phyloP scores from a whole-genome alignment of 176 grass and related monocot genomes.

The Neostapfia colusana region DNA sequence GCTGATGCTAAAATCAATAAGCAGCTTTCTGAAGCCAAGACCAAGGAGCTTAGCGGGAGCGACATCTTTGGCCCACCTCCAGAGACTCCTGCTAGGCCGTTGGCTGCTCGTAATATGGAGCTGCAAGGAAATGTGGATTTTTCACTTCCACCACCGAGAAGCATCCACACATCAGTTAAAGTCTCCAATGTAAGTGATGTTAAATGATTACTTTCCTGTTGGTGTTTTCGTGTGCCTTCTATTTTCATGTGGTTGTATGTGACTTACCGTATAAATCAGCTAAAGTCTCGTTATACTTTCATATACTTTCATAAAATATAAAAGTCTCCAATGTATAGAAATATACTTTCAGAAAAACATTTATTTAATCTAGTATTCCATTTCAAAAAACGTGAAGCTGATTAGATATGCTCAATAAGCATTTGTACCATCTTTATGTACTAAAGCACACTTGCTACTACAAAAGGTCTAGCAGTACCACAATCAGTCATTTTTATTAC shows the following conservation, averaged over 20 bases:
- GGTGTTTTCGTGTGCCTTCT: background rate
- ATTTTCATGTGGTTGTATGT: background rate
- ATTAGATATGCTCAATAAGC: background rate
- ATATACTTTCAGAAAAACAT: background rate
- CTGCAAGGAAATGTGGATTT: constrained; percentile 79
- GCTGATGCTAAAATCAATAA: constrained; percentile 68
- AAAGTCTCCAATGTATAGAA: background rate
- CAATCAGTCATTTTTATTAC: background rate
- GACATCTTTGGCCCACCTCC: constrained; percentile 89
- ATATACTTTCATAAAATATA: background rate
- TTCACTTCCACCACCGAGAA: constrained; percentile 60
- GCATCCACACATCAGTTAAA: constrained; percentile 77
- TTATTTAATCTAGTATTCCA: constrained; percentile 10
- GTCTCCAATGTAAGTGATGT: constrained; percentile 74
- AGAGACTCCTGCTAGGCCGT: constrained; percentile 57
- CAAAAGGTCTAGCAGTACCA: background rate
- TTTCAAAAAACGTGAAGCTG: background rate
- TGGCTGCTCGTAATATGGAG: constrained; percentile 75
- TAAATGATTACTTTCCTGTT: background rate
- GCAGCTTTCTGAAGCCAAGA: constrained; percentile 84
- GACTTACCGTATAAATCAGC: background rate
- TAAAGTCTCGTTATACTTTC: background rate
- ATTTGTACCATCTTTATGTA: background rate
- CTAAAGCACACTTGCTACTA: background rate
- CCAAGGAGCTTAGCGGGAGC: constrained; percentile 75